Conservation (phyloP, 1,284 basidiomycete genomes). For the Fomitopsis betulina region DNA sequence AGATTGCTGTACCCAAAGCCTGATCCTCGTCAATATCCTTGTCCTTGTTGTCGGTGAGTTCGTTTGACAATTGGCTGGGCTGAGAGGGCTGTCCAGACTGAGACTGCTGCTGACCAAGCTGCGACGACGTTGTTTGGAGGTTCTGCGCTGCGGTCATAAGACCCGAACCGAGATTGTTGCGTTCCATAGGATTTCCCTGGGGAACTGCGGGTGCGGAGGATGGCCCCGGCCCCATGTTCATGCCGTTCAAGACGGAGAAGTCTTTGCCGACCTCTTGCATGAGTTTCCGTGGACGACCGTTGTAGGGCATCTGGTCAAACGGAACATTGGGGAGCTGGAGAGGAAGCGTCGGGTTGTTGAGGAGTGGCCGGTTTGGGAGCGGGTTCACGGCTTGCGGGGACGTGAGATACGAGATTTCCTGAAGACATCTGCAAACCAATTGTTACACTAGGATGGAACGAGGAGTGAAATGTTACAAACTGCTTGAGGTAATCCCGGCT, state of each 20-base stretch:
- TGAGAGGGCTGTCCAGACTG: constrained; percentile 18
- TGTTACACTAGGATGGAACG: constrained; percentile 1
- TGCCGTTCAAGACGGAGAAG: constrained; percentile 61
- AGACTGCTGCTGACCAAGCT: constrained; percentile 14
- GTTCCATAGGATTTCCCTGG: constrained; percentile 46
- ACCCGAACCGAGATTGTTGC: constrained; percentile 38
- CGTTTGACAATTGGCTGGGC: constrained; percentile 24
- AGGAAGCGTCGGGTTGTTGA: constrained; percentile 61
- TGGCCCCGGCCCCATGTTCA: constrained; percentile 46
- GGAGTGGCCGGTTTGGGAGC: constrained; percentile 78
- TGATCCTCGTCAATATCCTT: constrained; percentile 49
- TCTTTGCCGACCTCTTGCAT: constrained; percentile 74
- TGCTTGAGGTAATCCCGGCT: constrained; percentile 98
- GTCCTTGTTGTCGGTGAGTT: constrained; percentile 34
- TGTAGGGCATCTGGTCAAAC: constrained; percentile 69
- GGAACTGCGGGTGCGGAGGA: constrained; percentile 41
- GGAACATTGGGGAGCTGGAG: constrained; percentile 65
- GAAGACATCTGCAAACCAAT: constrained; percentile 67
- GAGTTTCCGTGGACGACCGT: constrained; percentile 72
- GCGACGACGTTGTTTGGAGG: constrained; percentile 25
- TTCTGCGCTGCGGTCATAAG: constrained; percentile 33
- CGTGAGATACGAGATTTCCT: constrained; percentile 97
- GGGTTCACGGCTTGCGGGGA: constrained; percentile 97
- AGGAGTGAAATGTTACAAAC: constrained; percentile 39
- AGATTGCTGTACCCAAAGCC: constrained; percentile 71